phyloP scores from a whole-genome alignment of 352 stramenopile genomes.

The Pythium dissimile region DNA sequence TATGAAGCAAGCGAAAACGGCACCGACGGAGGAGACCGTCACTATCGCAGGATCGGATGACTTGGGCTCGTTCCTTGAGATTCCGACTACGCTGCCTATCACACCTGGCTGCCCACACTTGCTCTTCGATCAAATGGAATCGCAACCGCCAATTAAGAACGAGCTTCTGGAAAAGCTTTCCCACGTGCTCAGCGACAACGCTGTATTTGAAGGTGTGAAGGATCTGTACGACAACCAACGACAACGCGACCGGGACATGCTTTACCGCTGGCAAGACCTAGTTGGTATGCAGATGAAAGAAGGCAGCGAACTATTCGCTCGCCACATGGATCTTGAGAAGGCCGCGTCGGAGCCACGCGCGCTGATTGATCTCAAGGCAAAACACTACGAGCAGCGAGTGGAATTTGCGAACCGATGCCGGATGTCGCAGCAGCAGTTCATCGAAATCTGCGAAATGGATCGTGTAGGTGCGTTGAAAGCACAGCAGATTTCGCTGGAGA shows the following conservation, averaged over 20 bases:
- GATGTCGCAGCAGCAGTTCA: conserved; percentile 76
- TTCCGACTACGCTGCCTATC: conserved; percentile 51
- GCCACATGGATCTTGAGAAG: conserved; percentile 48
- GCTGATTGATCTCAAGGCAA: conserved; percentile 54
- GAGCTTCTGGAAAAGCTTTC: conserved; percentile 60
- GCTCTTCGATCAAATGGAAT: conserved; percentile 57
- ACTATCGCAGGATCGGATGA: not conserved
- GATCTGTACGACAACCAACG: conserved; percentile 58
- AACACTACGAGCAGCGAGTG: conserved; percentile 57
- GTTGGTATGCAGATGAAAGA: conserved; percentile 84
- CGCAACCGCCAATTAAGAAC: conserved; percentile 27
- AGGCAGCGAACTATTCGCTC: conserved; percentile 59
- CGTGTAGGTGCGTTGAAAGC: conserved; percentile 50
- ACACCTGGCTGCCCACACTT: conserved; percentile 58
- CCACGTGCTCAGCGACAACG: conserved; percentile 53
- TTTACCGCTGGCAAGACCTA: conserved; percentile 79
- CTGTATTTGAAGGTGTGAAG: conserved; percentile 65
- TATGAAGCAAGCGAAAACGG: conserved; percentile 15
- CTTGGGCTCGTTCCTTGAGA: conserved; percentile 41
- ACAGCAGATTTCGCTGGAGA: conserved; percentile 68
- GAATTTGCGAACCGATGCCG: conserved; percentile 67
- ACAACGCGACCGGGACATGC: conserved; percentile 57
- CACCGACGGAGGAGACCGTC: not conserved
- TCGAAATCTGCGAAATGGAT: conserved; percentile 72
- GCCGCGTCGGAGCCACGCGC: conserved; percentile 37